These are phyloP conservation scores for Ogataea zsoltii DNA, from an alignment of 805 yeast species.

Conservation along the genomic window DNA sequence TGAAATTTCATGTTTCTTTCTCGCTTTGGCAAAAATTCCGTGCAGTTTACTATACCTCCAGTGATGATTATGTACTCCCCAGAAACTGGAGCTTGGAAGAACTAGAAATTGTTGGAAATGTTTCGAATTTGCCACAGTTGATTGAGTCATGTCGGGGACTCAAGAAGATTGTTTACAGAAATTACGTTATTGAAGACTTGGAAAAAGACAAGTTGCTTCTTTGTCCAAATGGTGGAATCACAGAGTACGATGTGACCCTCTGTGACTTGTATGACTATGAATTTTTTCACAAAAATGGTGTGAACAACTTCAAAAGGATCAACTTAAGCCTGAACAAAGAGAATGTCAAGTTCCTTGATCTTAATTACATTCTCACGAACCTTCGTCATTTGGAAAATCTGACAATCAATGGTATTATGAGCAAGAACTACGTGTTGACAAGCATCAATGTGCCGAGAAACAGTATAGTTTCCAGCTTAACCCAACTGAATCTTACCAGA, in stretches of 20 bases:
- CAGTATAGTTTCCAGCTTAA: constrained; percentile 2
- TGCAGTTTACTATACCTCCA: background rate
- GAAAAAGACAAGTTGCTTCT: background rate
- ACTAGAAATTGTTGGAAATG: constrained; percentile 10
- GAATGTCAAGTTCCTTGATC: constrained; percentile 4
- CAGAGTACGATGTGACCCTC: constrained; percentile 10
- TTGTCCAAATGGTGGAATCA: constrained; percentile 4
- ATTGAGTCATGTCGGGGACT: background rate
- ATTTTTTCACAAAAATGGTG: constrained; percentile 8
- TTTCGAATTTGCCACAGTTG: background rate
- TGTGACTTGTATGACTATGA: constrained; percentile 1
- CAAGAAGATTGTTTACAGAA: constrained; percentile 8
- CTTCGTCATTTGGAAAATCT: constrained; percentile 14
- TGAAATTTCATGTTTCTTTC: background rate
- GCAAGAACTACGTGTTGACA: background rate
- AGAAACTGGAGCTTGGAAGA: background rate
- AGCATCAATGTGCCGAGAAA: constrained; percentile 1
- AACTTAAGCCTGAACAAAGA: constrained; percentile 10
- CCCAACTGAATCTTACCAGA: constrained; percentile 15
- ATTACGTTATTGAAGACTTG: constrained; percentile 5
- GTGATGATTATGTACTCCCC: background rate
- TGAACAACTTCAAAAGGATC: constrained; percentile 10
- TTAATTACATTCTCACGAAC: constrained; percentile 15
- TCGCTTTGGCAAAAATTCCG: background rate
- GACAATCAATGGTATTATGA: constrained; percentile 16